A percentile compares a stretch with the other conserved stretches of the same genome.
phyloP scores from a whole-genome alignment of 2,329 filamentous ascomycete genomes.

The Clonostachys rosea region DNA sequence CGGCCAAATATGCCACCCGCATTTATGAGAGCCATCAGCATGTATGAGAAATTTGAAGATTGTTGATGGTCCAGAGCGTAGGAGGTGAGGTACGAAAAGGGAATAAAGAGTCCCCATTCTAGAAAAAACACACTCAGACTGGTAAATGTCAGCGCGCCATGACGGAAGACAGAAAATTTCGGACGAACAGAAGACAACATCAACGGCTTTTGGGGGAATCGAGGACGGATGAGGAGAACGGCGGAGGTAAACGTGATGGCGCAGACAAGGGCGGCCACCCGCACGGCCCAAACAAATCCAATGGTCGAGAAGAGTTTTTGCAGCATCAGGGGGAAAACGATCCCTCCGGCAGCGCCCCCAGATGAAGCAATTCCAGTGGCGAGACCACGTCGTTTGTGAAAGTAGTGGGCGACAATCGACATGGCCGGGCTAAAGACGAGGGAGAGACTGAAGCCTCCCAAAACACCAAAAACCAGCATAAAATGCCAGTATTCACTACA shows the following conservation, averaged over 20 bases:
- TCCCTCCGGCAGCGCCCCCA: constrained; percentile 50
- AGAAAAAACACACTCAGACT: constrained; percentile 23
- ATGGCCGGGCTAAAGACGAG: not conserved
- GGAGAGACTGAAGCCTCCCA: constrained; percentile 4
- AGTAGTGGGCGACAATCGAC: constrained; percentile 46
- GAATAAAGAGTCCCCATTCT: constrained; percentile 39
- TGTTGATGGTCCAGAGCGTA: constrained; percentile 52
- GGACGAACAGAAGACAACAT: constrained; percentile 1
- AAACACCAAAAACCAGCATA: constrained; percentile 2
- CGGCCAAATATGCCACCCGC: constrained; percentile 58
- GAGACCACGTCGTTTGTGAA: constrained; percentile 44
- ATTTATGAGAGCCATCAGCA: constrained; percentile 63
- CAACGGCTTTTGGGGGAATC: not conserved
- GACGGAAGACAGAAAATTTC: not conserved
- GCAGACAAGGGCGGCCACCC: constrained; percentile 1
- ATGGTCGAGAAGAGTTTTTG: not conserved
- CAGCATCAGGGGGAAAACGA: constrained; percentile 4
- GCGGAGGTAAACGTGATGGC: not conserved
- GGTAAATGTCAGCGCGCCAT: not conserved
- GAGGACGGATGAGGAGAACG: constrained; percentile 1
- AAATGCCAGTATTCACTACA: constrained; percentile 1
- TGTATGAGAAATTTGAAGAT: constrained; percentile 51
- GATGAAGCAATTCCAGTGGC: constrained; percentile 51
- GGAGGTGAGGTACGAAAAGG: constrained; percentile 53
- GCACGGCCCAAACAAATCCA: constrained; percentile 3